Evolutionary conservation across 306 rosid species (phyloP), one percentile per base, ranked within the genome.

Genomic region (Crotalaria pallida): DNA sequence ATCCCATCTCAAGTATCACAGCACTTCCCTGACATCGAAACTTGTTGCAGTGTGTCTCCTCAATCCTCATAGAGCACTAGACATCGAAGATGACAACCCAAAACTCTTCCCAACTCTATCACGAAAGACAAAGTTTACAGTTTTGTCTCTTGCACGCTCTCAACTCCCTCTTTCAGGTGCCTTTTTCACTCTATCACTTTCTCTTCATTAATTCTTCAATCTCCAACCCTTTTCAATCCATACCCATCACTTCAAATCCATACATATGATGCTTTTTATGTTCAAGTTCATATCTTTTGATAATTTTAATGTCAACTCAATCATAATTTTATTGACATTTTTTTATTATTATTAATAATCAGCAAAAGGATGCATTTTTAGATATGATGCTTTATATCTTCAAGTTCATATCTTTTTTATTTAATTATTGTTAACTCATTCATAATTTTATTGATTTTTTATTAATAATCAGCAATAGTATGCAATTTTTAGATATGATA

Each of bases 81-180:
- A 27, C 5, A 6, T 27, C 43, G 72, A 41, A 55, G 36, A 94
- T 91, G 99, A 55, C 88, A 31, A 72, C 41, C 27, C 56, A 80
- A 51, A 71, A 69, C 29, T 44, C n/a, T n/a, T n/a, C 83, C 73
- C 75, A 72, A 75, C 69, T 90, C 64, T 94, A 94, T 75, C 99
- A 91, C 75, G 97, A 94, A 79, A 78, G 84, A 56, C 99, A 94
- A 67, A 84, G 67, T 50, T 79, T 94, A 26, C 99, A 94, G 78
- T 91, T 80, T 67, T 94, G 99, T 79, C 96, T 94, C 75, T 12
- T 91, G 19, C 96, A 94, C 62, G 67, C 91, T 12, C 91, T 91
- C 74, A 94, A 94, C 81, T 88, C 86, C 51, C 97, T 94, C 66
- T 91, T 94, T 75, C 99, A 94, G 96, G 99, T 94, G 27, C 45